Evolutionary conservation across 1,139 yeast genomes (phyloP).

Genomic region (Suhomyces terraborum): DNA sequence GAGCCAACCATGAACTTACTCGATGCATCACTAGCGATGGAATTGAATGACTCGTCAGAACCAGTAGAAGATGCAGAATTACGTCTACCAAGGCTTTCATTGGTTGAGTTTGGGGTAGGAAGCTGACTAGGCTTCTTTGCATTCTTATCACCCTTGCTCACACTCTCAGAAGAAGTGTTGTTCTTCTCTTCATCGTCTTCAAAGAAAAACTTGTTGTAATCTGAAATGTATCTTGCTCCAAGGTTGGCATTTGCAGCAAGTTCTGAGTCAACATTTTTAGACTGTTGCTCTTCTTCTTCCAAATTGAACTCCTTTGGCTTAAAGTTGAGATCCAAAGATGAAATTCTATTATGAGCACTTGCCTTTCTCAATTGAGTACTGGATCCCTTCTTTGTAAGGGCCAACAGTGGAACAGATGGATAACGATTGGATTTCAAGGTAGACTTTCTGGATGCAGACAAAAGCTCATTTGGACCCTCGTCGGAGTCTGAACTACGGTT

Average conservation of each 20-base stretch:
- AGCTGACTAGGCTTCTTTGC: conserved; percentile 17
- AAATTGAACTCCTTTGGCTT: conserved; percentile 23
- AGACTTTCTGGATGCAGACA: conserved; percentile 35
- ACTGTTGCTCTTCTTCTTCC: conserved; percentile 16
- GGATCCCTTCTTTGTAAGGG: conserved; percentile 9
- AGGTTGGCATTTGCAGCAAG: conserved; percentile 19
- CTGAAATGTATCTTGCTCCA: conserved; percentile 33
- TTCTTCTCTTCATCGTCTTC: conserved; percentile 27
- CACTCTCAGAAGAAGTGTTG: conserved; percentile 11
- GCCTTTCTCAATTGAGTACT: conserved; percentile 9
- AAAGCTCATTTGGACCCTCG: conserved; percentile 22
- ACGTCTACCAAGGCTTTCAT: conserved; percentile 24
- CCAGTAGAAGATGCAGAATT: conserved; percentile 31
- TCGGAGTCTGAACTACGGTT: conserved; percentile 15
- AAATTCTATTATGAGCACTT: conserved; percentile 19
- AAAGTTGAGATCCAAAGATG: conserved; percentile 32
- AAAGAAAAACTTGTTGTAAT: conserved; percentile 35
- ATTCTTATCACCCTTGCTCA: conserved; percentile 11
- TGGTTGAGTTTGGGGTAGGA: conserved; percentile 22
- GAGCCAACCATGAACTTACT: conserved; percentile 37
- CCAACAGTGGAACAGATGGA: conserved; percentile 39
- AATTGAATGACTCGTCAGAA: conserved; percentile 29
- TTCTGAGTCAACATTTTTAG: conserved; percentile 17
- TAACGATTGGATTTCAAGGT: conserved; percentile 40
- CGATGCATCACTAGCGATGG: conserved; percentile 43